Percentiles rank a stretch among this genome's conserved stretches.
Evolutionary conservation across 306 rosid genomes (phyloP).

Genomic region (Purshia tridentata): DNA sequence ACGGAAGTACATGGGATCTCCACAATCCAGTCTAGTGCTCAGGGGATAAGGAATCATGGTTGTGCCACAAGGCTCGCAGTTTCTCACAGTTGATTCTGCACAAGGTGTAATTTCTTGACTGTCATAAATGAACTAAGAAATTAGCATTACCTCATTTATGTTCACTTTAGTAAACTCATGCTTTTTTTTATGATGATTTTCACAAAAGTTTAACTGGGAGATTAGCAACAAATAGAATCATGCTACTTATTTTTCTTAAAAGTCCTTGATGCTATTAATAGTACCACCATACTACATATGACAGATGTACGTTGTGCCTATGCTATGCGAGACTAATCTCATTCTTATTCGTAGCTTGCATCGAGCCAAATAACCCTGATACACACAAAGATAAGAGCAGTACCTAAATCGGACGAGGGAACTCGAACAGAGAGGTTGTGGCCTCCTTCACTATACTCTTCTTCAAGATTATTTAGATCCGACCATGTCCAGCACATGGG

Average conservation of each 20-base stretch:
- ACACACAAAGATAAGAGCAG: not conserved
- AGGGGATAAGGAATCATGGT: conserved; percentile 49
- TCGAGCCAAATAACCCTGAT: no score
- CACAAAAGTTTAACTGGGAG: no score
- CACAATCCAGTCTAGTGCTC: conserved; percentile 42
- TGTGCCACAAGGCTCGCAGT: conserved; percentile 48
- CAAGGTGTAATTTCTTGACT: not conserved
- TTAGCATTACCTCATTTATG: not conserved
- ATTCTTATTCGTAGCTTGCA: no score
- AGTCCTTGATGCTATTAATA: no score
- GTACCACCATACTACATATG: no score
- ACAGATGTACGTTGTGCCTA: no score
- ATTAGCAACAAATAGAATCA: no score
- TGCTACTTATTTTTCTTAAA: no score
- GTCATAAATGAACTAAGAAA: not conserved
- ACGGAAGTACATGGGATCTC: conserved; percentile 37
- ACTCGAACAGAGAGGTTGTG: conserved; percentile 21
- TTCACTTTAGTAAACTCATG: not conserved
- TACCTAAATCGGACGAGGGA: conserved; percentile 34
- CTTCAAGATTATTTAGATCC: conserved; percentile 23
- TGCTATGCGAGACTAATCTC: no score
- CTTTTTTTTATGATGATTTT: not conserved
- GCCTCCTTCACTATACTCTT: not conserved
- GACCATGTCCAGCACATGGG: conserved; percentile 39
- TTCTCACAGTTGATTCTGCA: conserved; percentile 33